Evolutionary conservation across 2,329 filamentous ascomycete genomes (phyloP), one percentile per base, ranked within the genome.

Genomic region (Tolypocladium tundrense): DNA sequence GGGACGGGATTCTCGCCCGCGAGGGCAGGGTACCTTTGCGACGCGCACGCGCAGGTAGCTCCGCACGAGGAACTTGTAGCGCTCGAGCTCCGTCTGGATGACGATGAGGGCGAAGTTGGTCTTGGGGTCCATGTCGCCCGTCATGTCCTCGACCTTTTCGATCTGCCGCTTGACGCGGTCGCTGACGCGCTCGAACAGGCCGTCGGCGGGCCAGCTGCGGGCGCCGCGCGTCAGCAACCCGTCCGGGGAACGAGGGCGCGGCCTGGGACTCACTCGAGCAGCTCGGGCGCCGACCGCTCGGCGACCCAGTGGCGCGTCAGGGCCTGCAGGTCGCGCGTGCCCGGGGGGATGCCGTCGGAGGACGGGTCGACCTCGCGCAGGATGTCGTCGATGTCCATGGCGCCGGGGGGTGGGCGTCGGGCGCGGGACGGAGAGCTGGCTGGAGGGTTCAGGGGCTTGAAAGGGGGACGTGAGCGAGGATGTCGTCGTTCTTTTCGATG

Each of bases 51-150:
- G 82, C 58, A 99, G 74, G 63, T 93, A 88, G 63, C 88, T 88
- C 60, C 94, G 82, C 21, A 97, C 83, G 27, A 99, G 80, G 68
- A 91, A 99, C 75, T 96, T 96, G 74, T 90, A 95, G 52, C 94
- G 82, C 71, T 97, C 92, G 57, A 99, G 83, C 75, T 99, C 94
- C 8, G 95, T 97, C 77, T 99, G 94, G 57, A 97, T 86, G 61
- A 99, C 88, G 54, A 97, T 96, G 68, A 97, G 86, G 60, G 86
- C 85, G 71, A 99, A 96, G 71, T 96, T 97, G 62, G 90, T 87
- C 72, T 89, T 91, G 53, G 92, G 88, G 67, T 96, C 91, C 84
- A 92, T 88, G 68, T 89, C 86, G 61, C 88, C 88, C 14, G 88
- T 93, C 80, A 92, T 83, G 59, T 87, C 83, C 74, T 90, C 87